Base-by-base conservation (phyloP, 2,329 filamentous ascomycete genomes). In the Claviceps monticola region DNA sequence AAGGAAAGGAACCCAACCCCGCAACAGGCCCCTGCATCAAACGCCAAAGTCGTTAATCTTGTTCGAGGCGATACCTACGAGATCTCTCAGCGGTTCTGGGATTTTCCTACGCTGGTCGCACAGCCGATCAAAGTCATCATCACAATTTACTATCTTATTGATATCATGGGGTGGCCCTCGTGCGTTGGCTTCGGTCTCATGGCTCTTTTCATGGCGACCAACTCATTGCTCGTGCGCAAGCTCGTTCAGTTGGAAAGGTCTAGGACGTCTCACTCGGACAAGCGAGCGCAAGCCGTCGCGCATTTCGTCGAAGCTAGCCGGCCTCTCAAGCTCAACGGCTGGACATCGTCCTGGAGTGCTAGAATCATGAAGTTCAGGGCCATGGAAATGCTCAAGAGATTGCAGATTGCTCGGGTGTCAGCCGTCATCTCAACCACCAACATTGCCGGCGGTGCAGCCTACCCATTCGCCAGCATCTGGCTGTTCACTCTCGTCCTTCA, bases 41-140 rank as follows among this genome's bases (percentile, higher is more conserved):
- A 90, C 68, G 89, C 89, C 7, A 95, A 95, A 62, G 93, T 95
- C 49, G 76, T 95, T 55, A 95, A 95, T 59, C 68, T 95, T 2
- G 86, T 95, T 73, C 82, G 88, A 48, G 82, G 78, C 53, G 87
- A 93, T 63, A 86, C 85, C 0, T 93, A 91, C 61, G 85, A 90
- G 62, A 80, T 91, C 41, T 79, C 87, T 2, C 87, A 91, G 60
- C 72, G 86, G 44, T 93, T 95, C 59, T 95, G 89, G 89, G 89
- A 95, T 54, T 86, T 93, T 50, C 77, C 85, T 2, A 73, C 74
- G n/a, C 70, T 95, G 1, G 70, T 94, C 42, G 83, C 83, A 3
- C 86, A 85, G 55, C 89, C 89, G 0, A 66, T 93, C 16, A 85
- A 84, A 54, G 75, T 91, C n/a, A 61, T 88, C 1, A 71, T 95